Percentiles rank a stretch among this genome's conserved stretches.
Evolutionary conservation across 208 protist species (phyloP).

Genomic region (Herpetomonas samuelpessoai): DNA sequence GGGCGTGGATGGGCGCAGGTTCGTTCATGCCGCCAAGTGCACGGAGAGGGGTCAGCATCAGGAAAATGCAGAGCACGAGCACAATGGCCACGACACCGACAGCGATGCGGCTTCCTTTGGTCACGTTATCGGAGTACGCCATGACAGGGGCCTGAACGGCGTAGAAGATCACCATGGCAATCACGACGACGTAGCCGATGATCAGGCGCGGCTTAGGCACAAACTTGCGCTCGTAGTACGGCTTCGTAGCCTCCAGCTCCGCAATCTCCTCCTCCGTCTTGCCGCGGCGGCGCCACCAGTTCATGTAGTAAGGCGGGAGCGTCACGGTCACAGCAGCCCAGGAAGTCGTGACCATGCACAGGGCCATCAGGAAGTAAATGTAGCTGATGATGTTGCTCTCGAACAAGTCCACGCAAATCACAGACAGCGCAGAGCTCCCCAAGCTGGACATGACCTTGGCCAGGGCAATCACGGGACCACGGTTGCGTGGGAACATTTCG

Average conservation of each 20-base stretch:
- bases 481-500: conserved; percentile 62
- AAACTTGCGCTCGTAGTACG: conserved; percentile 44
- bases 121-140: conserved; percentile 36
- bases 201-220: conserved; percentile 46
- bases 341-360: conserved; percentile 28
- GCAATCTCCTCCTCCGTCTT: conserved; percentile 37
- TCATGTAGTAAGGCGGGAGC: conserved; percentile 60
- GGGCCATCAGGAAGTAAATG: conserved; percentile 68
- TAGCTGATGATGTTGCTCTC: conserved; percentile 47
- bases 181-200: conserved; percentile 47
- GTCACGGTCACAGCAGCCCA: conserved; percentile 24
- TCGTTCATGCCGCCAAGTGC: conserved; percentile 57
- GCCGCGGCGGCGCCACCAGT: conserved; percentile 47
- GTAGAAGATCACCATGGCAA: conserved; percentile 47
- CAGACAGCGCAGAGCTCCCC: conserved; percentile 60
- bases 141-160: conserved; percentile 41
- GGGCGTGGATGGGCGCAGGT: conserved; percentile 2
- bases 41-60: conserved; percentile 44
- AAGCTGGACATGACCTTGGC: conserved; percentile 71
- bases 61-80: conserved; percentile 32
- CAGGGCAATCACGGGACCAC: conserved; percentile 47
- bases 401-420: conserved; percentile 54
- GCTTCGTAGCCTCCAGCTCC: conserved; percentile 26
- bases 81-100: conserved; percentile 45
- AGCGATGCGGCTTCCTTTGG: conserved; percentile 9